Evolutionary conservation across 345 rosid genomes (phyloP).

Genomic region (Sisymbrium altissimum): DNA sequence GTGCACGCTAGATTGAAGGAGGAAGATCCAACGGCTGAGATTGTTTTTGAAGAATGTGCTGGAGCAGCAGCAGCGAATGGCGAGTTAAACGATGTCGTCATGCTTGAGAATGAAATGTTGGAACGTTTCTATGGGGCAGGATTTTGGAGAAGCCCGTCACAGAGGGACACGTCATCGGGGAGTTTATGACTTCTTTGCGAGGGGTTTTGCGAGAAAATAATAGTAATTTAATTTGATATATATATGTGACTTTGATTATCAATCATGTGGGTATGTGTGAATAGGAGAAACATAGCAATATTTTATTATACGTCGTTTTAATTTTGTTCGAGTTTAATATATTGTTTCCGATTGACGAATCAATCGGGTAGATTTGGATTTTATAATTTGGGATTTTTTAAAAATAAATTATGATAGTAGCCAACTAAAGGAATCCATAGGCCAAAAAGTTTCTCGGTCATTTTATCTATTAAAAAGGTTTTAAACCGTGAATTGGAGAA

Average conservation of each 20-base stretch:
- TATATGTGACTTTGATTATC: neutral
- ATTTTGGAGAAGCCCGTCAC: conserved; percentile 58
- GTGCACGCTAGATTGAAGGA: conserved; percentile 30
- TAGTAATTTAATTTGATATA: neutral
- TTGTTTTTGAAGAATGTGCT: neutral
- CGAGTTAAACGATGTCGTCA: conserved; percentile 19
- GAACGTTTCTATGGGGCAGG: conserved; percentile 46
- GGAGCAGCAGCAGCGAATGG: neutral
- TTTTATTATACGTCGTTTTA: neutral
- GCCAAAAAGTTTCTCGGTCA: too few relatives aligned
- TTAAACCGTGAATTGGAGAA: too few relatives aligned
- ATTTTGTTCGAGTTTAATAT: neutral
- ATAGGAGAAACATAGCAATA: neutral
- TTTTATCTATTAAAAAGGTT: too few relatives aligned
- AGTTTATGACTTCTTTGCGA: neutral
- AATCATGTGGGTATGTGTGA: neutral
- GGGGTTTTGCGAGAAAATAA: neutral
- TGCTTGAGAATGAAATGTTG: conserved; percentile 54
- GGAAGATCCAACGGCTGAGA: conserved; percentile 26
- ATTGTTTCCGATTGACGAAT: neutral
- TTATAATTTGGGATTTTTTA: neutral
- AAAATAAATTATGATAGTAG: too few relatives aligned
- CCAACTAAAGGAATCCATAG: too few relatives aligned
- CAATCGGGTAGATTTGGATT: neutral
- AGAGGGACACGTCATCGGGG: conserved; percentile 28